Conservation (phyloP, 2,329 filamentous ascomycete species). For the Tolypocladium ophioglossoides region DNA sequence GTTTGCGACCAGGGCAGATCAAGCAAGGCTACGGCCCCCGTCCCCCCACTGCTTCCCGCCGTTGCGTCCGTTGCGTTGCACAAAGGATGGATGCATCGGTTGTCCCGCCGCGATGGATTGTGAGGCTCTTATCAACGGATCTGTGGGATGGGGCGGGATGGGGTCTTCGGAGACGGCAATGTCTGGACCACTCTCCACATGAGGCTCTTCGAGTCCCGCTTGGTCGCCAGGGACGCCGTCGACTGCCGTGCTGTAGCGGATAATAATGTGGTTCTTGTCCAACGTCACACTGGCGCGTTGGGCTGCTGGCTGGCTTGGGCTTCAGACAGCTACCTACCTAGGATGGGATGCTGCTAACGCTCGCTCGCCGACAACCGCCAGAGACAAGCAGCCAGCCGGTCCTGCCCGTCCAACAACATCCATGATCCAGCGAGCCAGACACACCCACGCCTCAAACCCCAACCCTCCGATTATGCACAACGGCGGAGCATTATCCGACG, state of each 20-base stretch:
- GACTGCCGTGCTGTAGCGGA: constrained; percentile 6
- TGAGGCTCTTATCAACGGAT: constrained; percentile 3
- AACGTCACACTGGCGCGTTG: constrained; percentile 4
- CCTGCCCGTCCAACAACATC: neutral
- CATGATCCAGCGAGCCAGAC: neutral
- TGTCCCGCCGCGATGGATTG: neutral
- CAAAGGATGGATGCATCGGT: neutral
- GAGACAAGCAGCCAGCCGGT: neutral
- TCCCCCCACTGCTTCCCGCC: neutral
- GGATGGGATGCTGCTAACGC: neutral
- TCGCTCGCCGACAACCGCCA: neutral
- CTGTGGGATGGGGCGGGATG: constrained; percentile 5
- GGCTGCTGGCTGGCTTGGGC: neutral
- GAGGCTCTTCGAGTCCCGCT: constrained; percentile 11
- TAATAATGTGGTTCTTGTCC: constrained; percentile 4
- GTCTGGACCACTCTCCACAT: constrained; percentile 10
- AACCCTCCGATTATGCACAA: constrained; percentile 6
- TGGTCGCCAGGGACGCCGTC: constrained; percentile 5
- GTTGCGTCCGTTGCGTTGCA: neutral
- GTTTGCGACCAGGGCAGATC: neutral
- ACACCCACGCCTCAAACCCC: neutral
- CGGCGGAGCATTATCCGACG: constrained; percentile 1
- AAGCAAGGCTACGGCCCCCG: neutral
- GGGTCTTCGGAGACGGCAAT: constrained; percentile 4
- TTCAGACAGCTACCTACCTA: neutral